Evolutionary conservation across 768 basidiomycete genomes (phyloP).

Genomic region (Russula ochroleuca): DNA sequence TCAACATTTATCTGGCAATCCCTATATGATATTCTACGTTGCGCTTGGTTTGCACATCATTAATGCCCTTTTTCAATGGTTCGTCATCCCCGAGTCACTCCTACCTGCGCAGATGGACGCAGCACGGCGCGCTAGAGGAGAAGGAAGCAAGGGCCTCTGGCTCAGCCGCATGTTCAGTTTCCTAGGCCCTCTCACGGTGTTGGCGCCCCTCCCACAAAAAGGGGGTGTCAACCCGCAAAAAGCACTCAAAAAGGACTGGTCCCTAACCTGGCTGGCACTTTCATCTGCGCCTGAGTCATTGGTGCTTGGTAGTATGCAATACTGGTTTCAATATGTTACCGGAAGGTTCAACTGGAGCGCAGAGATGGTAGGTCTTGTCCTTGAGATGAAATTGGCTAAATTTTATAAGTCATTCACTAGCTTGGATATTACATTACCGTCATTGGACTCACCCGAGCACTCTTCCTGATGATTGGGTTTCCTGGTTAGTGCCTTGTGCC

Average conservation of each 20-base stretch:
- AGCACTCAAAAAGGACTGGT: conserved; percentile 54
- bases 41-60: conserved; percentile 48
- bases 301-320: conserved; percentile 26
- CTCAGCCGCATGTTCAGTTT: conserved; percentile 53
- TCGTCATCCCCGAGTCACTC: conserved; percentile 77
- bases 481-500: conserved; percentile 3
- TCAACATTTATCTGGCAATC: conserved; percentile 50
- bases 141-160: conserved; percentile 29
- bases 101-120: conserved; percentile 39
- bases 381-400: not conserved
- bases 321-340: conserved; percentile 19
- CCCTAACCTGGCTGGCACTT: conserved; percentile 50
- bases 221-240: conserved; percentile 39
- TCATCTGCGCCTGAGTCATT: conserved; percentile 43
- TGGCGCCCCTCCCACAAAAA: conserved; percentile 44
- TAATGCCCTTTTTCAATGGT: conserved; percentile 47
- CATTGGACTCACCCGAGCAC: conserved; percentile 2
- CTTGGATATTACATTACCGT: conserved; percentile 20
- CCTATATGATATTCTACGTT: conserved; percentile 70
- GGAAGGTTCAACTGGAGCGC: conserved; percentile 15
- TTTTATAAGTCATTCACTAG: not conserved
- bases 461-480: conserved; percentile 16
- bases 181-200: conserved; percentile 65
- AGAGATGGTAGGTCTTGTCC: conserved; percentile 12
- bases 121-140: conserved; percentile 28